Conservation (phyloP, 2,329 filamentous ascomycete species). For the Penicillium paneum region DNA sequence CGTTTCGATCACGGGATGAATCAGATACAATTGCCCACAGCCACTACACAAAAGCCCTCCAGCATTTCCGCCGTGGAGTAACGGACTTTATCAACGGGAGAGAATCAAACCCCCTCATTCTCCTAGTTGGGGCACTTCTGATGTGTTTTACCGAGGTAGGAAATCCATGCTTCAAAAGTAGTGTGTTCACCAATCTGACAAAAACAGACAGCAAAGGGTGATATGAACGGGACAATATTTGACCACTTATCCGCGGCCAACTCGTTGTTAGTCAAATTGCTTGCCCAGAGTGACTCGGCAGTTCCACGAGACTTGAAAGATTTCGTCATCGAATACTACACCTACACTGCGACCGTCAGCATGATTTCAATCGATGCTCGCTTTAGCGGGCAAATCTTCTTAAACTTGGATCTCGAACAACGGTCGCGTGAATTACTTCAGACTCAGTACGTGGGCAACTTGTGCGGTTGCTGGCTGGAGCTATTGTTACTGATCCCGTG, state of each 20-base stretch:
- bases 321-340: constrained; percentile 51
- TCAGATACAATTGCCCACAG: constrained; percentile 28
- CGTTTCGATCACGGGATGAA: constrained; percentile 31
- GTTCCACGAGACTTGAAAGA: constrained; percentile 41
- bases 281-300: constrained; percentile 33
- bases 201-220: constrained; percentile 42
- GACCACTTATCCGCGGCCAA: constrained; percentile 48
- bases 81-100: constrained; percentile 32
- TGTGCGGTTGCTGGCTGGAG: constrained; percentile 34
- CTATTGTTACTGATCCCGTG: constrained; percentile 30
- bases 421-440: constrained; percentile 28
- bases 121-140: constrained; percentile 47
- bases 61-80: constrained; percentile 28
- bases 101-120: constrained; percentile 35
- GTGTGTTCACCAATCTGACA: background rate
- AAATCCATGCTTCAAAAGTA: background rate
- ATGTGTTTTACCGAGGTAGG: constrained; percentile 50
- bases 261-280: constrained; percentile 40
- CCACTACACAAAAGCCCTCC: constrained; percentile 32
- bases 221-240: constrained; percentile 47
- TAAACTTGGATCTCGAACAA: constrained; percentile 46
- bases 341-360: constrained; percentile 48
- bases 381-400: constrained; percentile 26
- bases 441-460: constrained; percentile 29
- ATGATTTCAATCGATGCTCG: constrained; percentile 46